These are phyloP conservation scores for Pichia insulana DNA, from an alignment of 805 yeast genomes.

Conservation along the genomic window DNA sequence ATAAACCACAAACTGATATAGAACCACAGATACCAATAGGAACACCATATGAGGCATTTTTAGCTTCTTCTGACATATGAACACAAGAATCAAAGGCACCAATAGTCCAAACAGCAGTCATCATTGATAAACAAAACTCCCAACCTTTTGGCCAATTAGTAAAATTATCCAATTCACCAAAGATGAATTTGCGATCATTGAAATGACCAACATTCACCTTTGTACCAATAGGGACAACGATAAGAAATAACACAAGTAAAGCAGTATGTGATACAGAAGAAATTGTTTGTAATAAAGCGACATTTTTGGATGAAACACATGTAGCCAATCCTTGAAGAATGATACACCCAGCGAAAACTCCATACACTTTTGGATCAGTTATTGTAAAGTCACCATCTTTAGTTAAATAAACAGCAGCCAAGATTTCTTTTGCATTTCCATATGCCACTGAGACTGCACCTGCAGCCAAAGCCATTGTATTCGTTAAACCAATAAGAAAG, in stretches of 20 bases:
- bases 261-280: slow-evolving; percentile 32
- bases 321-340: slow-evolving; percentile 31
- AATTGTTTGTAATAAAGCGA: slow-evolving; percentile 33
- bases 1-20: slow-evolving; percentile 32
- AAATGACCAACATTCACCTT: slow-evolving; percentile 19
- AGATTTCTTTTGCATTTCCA: slow-evolving; percentile 36
- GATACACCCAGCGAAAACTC: slow-evolving; percentile 37
- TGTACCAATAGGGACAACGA: slow-evolving; percentile 40
- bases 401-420: slow-evolving; percentile 34
- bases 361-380: slow-evolving; percentile 33
- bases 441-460: slow-evolving; percentile 37
- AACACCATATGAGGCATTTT: slow-evolving; percentile 32
- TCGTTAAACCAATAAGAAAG: slow-evolving; percentile 36
- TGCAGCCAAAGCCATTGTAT: slow-evolving; percentile 32
- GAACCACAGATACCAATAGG: slow-evolving; percentile 43
- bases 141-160: slow-evolving; percentile 35
- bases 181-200: slow-evolving; percentile 30
- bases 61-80: slow-evolving; percentile 43
- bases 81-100: slow-evolving; percentile 45
- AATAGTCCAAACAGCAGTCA: slow-evolving; percentile 45
- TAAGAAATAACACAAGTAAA: slow-evolving; percentile 32
- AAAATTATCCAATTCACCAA: slow-evolving; percentile 27
- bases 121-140: slow-evolving; percentile 34
- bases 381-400: slow-evolving; percentile 33
- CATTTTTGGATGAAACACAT: slow-evolving; percentile 32